Base-by-base conservation (phyloP, 2,329 filamentous ascomycete genomes). In the Tolypocladium paradoxum region DNA sequence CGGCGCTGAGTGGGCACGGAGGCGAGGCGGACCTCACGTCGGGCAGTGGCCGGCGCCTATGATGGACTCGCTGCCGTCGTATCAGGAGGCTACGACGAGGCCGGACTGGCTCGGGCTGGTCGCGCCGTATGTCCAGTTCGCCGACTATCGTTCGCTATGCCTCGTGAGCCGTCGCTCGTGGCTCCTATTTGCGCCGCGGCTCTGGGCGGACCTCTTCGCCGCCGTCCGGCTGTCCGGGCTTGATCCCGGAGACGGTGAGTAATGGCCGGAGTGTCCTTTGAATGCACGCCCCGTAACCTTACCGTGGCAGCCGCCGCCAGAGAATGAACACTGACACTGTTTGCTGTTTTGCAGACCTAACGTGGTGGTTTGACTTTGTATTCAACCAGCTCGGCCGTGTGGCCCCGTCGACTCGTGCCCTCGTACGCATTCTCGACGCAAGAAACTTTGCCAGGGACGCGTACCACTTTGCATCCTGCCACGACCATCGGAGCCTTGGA, bases 171-270 rank as follows among this genome's bases (percentile, higher is more conserved):
- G 59, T 40, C 71, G 67, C 11, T 80, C 78, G 58, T 73, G 76
- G 66, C 53, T 58, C 43, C 64, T 72, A 22, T 82, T 83, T 60
- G 74, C 74, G 5, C 76, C 77, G 22, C 72, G 68, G 5, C 64
- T 82, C 20, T 83, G 79, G 79, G 68, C 68, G 55, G 73, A 81
- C 59, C 70, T 78, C 12, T 61, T 81, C 20, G 60, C 65, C 20
- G 62, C 69, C 1, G 67, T 68, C 27, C 67, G 70, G 55, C 61
- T 56, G 1, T 64, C 72, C 9, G 72, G 73, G 6, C 60, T 76
- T 27, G 69, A 74, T 53, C 70, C 72, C 14, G 70, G 70, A 57
- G 65, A 75, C 62, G 75, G 76, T 77, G 54, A 69, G 72, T 63
- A 11, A 29, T 16, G 16, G 16, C 9, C 29, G 31, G 34, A 27